Evolutionary conservation across 805 yeast genomes (phyloP).

Genomic region (Yarrowia keelungensis): DNA sequence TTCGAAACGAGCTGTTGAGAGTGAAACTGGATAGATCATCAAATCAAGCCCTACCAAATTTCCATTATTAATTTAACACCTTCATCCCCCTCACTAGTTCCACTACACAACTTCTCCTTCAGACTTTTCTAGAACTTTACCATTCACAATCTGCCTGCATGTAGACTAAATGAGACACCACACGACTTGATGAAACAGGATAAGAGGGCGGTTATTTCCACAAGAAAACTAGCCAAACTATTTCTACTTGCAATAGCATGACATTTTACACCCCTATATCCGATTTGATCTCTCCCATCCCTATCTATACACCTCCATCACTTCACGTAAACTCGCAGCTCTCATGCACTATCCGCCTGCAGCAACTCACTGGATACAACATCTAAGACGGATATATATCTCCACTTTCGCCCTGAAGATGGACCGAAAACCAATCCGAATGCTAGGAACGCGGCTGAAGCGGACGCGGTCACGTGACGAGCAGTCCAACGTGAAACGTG

Average conservation of each 20-base stretch:
- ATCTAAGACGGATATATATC: background rate
- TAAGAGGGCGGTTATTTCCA: background rate
- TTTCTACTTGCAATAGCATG: no score
- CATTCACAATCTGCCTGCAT: slow-evolving; percentile 10
- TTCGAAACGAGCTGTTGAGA: no score
- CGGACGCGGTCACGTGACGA: slow-evolving; percentile 25
- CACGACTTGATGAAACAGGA: background rate
- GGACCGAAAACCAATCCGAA: slow-evolving; percentile 28
- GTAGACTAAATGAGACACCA: background rate
- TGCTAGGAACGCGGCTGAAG: slow-evolving; percentile 34
- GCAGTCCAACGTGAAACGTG: slow-evolving; percentile 2
- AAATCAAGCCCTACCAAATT: no score
- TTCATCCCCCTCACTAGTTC: no score
- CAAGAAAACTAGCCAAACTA: no score
- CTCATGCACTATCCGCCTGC: slow-evolving; percentile 32
- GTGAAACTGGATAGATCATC: no score
- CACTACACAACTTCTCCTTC: background rate
- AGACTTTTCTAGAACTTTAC: slow-evolving; percentile 13
- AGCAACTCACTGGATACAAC: slow-evolving; percentile 19
- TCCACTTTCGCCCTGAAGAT: background rate
- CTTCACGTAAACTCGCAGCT: background rate
- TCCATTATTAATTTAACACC: background rate
- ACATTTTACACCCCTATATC: no score
- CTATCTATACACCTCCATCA: background rate
- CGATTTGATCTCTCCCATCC: background rate